Evolutionary conservation across 2,329 filamentous ascomycete species (phyloP).

Genomic region (Didymella pomorum): DNA sequence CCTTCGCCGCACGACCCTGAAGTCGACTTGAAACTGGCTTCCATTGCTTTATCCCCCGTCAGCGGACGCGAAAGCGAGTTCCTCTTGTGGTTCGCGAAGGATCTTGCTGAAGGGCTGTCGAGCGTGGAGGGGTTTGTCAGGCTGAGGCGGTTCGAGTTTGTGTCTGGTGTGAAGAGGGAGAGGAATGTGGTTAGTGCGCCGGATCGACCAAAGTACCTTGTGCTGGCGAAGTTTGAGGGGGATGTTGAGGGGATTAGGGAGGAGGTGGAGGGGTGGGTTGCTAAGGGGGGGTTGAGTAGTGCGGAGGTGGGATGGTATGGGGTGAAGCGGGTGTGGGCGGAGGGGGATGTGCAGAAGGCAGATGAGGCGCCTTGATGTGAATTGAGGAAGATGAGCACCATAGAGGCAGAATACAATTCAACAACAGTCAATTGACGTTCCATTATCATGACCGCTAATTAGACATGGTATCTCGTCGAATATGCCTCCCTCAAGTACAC

Average conservation of each 20-base stretch:
- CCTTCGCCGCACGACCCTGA: not conserved
- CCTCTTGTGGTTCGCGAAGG: conserved; percentile 2
- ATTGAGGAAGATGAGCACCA: not conserved
- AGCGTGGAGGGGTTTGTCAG: not conserved
- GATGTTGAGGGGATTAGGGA: not conserved
- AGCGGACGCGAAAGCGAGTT: not conserved
- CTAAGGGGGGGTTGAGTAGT: not conserved
- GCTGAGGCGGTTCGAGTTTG: conserved; percentile 6
- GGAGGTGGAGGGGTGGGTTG: not conserved
- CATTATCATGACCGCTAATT: conserved; percentile 18
- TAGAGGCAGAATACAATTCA: not conserved
- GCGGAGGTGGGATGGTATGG: conserved; percentile 11
- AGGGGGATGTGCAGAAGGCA: not conserved
- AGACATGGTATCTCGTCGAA: conserved; percentile 18
- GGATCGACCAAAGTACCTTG: not conserved
- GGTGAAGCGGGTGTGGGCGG: conserved; percentile 10
- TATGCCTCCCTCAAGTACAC: not conserved
- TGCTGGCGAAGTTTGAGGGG: conserved; percentile 3
- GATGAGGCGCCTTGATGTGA: not conserved
- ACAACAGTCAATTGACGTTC: conserved; percentile 8
- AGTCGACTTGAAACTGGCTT: not conserved
- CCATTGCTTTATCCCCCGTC: not conserved
- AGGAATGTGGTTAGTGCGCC: not conserved
- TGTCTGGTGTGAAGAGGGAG: not conserved
- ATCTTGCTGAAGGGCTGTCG: not conserved